phyloP scores from a whole-genome alignment of 2,329 filamentous ascomycete species.

The Eutypella sp. region DNA sequence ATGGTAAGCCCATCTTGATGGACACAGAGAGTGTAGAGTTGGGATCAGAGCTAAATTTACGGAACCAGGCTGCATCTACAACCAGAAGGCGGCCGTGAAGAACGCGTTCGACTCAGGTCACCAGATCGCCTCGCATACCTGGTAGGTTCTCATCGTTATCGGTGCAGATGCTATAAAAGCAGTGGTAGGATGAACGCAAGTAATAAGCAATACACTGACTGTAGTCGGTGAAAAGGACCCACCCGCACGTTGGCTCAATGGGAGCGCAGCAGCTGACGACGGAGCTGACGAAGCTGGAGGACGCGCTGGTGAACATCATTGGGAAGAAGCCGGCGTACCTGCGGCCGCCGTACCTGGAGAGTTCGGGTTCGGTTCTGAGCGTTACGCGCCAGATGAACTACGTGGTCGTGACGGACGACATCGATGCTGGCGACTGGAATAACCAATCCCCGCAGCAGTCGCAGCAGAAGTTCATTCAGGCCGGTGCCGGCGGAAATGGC shows the following conservation, averaged over 20 bases:
- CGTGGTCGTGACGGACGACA: slow-evolving; percentile 56
- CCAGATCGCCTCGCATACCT: slow-evolving; percentile 50
- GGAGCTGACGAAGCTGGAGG: slow-evolving; percentile 47
- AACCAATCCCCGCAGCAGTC: slow-evolving; percentile 44
- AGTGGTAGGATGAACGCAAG: too few species aligned
- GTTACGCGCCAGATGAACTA: slow-evolving; percentile 46
- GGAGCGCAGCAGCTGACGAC: slow-evolving; percentile 33
- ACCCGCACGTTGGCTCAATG: slow-evolving; percentile 39
- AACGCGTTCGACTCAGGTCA: slow-evolving; percentile 46
- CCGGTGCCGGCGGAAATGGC: slow-evolving; percentile 37
- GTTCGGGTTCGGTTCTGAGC: slow-evolving; percentile 37
- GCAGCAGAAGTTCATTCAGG: slow-evolving; percentile 45
- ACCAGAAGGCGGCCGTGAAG: slow-evolving; percentile 47
- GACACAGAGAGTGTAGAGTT: too few species aligned
- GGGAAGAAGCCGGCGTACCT: slow-evolving; percentile 45
- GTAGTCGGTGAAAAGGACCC: slow-evolving; percentile 35
- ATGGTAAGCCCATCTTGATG: slow-evolving; percentile 25
- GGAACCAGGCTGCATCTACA: slow-evolving; percentile 38
- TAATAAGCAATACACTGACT: too few species aligned
- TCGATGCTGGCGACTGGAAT: slow-evolving; percentile 60
- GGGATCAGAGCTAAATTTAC: slow-evolving; percentile 3
- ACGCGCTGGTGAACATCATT: slow-evolving; percentile 46
- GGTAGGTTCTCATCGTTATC: slow-evolving; percentile 24
- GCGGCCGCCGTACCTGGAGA: slow-evolving; percentile 46
- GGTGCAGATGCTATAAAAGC: too few species aligned